These are phyloP conservation scores for Yueomyces sp. DNA, from an alignment of 1,139 yeast genomes.

Conservation along the genomic window DNA sequence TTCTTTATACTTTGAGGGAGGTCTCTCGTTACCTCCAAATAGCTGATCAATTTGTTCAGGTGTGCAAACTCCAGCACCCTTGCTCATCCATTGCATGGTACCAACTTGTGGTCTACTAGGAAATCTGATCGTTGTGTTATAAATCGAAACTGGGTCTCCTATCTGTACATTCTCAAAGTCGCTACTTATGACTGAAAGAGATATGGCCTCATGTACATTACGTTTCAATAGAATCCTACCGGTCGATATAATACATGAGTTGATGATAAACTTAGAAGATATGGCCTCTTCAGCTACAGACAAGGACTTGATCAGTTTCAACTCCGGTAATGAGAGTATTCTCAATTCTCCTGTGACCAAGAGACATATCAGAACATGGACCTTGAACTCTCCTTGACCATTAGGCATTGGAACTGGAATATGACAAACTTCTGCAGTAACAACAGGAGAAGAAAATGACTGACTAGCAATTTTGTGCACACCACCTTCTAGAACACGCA, in stretches of 20 bases:
- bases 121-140: constrained; percentile 45
- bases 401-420: constrained; percentile 14
- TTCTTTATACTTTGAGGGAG: constrained; percentile 42
- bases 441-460: constrained; percentile 33
- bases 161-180: constrained; percentile 17
- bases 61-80: constrained; percentile 49
- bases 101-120: constrained; percentile 77
- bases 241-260: constrained; percentile 42
- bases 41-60: constrained; percentile 46
- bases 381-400: constrained; percentile 25
- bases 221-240: constrained; percentile 66
- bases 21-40: constrained; percentile 50
- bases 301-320: constrained; percentile 34
- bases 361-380: constrained; percentile 30
- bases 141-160: constrained; percentile 34
- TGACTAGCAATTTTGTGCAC: constrained; percentile 50
- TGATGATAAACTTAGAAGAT: constrained; percentile 29
- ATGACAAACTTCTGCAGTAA: constrained; percentile 50
- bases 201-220: constrained; percentile 42
- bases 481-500: constrained; percentile 52
- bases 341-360: constrained; percentile 32
- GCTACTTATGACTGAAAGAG: constrained; percentile 35
- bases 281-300: constrained; percentile 29
- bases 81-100: constrained; percentile 73
- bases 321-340: constrained; percentile 38